Evolutionary conservation across 23 red algal genomes (phyloP).

Genomic region (Porphyridium purpureum): DNA sequence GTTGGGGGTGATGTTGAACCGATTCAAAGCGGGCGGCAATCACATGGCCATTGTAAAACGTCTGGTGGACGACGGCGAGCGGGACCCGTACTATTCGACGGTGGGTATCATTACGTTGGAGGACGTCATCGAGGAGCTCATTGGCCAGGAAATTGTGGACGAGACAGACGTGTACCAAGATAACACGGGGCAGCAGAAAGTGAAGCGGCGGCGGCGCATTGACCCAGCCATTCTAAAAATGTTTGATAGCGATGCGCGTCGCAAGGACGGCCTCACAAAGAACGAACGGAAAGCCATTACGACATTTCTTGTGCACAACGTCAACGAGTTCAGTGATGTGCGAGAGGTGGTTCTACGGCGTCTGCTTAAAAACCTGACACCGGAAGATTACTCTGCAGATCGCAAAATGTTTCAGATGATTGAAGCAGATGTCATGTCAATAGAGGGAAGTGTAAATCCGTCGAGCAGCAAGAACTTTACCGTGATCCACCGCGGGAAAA

Average conservation of each 20-base stretch:
- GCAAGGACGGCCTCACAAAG: constrained; percentile 28
- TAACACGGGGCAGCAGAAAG: constrained; percentile 38
- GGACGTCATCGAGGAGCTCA: constrained; percentile 95
- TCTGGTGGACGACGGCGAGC: constrained; percentile 8
- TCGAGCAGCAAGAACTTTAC: too few species aligned
- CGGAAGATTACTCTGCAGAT: too few species aligned
- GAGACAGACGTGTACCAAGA: constrained; percentile 94
- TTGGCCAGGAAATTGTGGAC: constrained; percentile 91
- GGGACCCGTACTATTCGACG: constrained; percentile 32
- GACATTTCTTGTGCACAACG: constrained; percentile 39
- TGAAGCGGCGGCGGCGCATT: constrained; percentile 44
- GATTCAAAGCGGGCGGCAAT: constrained; percentile 50
- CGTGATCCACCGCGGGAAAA: too few species aligned
- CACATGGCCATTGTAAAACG: constrained; percentile 84
- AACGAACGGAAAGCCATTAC: constrained; percentile 51
- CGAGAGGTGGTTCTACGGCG: too few species aligned
- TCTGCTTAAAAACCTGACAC: too few species aligned
- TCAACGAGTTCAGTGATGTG: constrained; percentile 53
- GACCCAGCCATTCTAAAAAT: constrained; percentile 66
- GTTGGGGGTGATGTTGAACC: constrained; percentile 70
- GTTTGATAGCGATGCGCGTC: constrained; percentile 32
- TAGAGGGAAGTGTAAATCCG: too few species aligned
- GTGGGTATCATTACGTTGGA: constrained; percentile 88
- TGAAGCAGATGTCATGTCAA: too few species aligned
- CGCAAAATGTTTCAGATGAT: too few species aligned